Evolutionary conservation across 176 grass and related monocot genomes (phyloP).

Genomic region (Phoenix dactylifera): DNA sequence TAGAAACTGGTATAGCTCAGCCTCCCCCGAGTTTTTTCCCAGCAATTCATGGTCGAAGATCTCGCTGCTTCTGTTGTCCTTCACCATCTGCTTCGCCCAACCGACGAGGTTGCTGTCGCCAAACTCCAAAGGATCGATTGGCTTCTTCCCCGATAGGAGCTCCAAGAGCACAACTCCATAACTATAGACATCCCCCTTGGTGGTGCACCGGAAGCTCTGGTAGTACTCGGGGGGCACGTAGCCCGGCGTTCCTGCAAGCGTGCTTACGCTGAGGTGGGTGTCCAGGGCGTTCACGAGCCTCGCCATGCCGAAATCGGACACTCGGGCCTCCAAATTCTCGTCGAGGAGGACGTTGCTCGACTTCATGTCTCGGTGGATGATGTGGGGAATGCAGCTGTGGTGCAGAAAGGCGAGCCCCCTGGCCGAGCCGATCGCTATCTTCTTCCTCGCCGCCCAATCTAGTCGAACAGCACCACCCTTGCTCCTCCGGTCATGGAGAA

Average conservation of each 20-base stretch:
- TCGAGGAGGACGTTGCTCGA: constrained; percentile 93
- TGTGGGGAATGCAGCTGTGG: constrained; percentile 95
- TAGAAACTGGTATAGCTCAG: constrained; percentile 58
- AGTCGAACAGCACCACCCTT: constrained; percentile 31
- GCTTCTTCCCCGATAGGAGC: constrained; percentile 92
- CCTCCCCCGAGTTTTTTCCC: constrained; percentile 37
- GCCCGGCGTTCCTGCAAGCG: constrained; percentile 85
- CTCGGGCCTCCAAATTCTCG: constrained; percentile 62
- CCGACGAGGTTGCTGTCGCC: constrained; percentile 88
- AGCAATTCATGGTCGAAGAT: constrained; percentile 62
- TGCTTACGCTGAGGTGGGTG: constrained; percentile 88
- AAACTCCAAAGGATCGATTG: constrained; percentile 71
- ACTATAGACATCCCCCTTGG: constrained; percentile 94
- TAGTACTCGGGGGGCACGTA: constrained; percentile 98
- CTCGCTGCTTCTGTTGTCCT: constrained; percentile 58
- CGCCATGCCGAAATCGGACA: constrained; percentile 92
- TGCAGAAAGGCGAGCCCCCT: constrained; percentile 92
- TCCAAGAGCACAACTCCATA: constrained; percentile 91
- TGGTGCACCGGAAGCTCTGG: constrained; percentile 89
- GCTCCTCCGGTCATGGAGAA: constrained; percentile 50
- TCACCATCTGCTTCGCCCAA: constrained; percentile 93
- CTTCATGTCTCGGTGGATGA: constrained; percentile 99
- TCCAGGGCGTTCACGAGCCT: constrained; percentile 79
- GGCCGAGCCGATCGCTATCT: constrained; percentile 67
- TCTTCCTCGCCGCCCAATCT: constrained; percentile 80